A percentile compares a stretch with the other conserved stretches of the same genome.
These are phyloP conservation scores for Hericium coralloides DNA, from an alignment of 768 basidiomycete species.

Conservation along the genomic window DNA sequence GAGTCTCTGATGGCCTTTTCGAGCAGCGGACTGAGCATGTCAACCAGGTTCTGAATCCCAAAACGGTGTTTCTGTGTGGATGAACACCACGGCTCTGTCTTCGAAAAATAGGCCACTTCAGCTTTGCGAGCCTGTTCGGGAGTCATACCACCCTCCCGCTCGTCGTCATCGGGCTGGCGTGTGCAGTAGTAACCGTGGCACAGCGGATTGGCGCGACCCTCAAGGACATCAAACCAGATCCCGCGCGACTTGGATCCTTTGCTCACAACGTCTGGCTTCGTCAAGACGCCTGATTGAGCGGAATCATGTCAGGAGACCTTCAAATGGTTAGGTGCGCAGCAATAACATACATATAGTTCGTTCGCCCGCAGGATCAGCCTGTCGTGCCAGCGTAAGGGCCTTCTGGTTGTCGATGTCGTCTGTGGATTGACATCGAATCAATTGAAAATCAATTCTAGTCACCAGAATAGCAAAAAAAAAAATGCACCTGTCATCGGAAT, in stretches of 20 bases:
- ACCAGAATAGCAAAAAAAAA: neutral
- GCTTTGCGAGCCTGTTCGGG: conserved; percentile 23
- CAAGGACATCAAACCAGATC: conserved; percentile 32
- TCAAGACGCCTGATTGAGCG: conserved; percentile 33
- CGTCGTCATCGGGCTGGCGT: conserved; percentile 29
- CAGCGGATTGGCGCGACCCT: conserved; percentile 28
- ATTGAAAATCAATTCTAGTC: neutral
- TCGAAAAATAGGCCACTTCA: conserved; percentile 29
- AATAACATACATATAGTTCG: conserved; percentile 41
- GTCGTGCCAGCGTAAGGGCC: conserved; percentile 37
- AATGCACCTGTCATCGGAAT: conserved; percentile 42
- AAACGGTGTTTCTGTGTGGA: conserved; percentile 22
- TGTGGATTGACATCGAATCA: conserved; percentile 12
- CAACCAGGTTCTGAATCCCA: conserved; percentile 28
- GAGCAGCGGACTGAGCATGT: conserved; percentile 27
- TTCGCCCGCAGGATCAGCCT: conserved; percentile 35
- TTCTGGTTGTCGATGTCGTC: conserved; percentile 55
- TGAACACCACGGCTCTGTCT: conserved; percentile 27
- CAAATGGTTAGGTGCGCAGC: neutral
- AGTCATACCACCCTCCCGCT: conserved; percentile 24
- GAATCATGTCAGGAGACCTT: neutral
- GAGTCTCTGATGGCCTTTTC: conserved; percentile 25
- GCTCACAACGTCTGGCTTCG: conserved; percentile 38
- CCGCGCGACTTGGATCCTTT: conserved; percentile 22
- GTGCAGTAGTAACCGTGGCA: conserved; percentile 36